Evolutionary conservation across 345 rosid species (phyloP).

Genomic region (Syzygium aqueum): DNA sequence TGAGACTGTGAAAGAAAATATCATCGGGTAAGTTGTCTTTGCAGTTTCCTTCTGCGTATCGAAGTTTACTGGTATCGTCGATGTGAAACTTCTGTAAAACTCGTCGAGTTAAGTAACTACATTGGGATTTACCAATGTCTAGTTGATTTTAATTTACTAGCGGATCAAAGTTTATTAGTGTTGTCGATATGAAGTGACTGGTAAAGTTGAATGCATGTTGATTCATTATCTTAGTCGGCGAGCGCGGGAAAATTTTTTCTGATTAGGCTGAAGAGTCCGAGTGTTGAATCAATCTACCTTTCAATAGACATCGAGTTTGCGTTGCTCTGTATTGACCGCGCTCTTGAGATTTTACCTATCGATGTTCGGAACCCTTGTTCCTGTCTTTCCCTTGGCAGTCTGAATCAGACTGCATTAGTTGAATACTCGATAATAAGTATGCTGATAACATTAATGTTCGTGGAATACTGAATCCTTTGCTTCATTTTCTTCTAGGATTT

Average conservation of each 20-base stretch:
- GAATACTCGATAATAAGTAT: background rate
- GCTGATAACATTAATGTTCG: background rate
- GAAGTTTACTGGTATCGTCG: too few relatives aligned
- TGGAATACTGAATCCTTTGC: background rate
- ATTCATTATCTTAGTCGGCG: background rate
- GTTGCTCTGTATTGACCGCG: background rate
- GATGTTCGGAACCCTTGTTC: background rate
- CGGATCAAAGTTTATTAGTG: background rate
- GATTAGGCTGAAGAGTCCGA: background rate
- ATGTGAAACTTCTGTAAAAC: background rate
- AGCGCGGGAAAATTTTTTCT: background rate
- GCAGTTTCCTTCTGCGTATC: too few relatives aligned
- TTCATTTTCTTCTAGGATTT: background rate
- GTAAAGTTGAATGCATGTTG: background rate
- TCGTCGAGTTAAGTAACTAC: background rate
- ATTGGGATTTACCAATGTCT: too few relatives aligned
- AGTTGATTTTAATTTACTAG: background rate
- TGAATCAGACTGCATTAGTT: background rate
- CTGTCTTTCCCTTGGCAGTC: background rate
- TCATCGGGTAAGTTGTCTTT: too few relatives aligned
- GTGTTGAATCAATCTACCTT: background rate
- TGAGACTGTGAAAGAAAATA: too few relatives aligned
- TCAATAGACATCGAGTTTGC: background rate
- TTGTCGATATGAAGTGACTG: background rate
- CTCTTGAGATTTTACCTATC: background rate